Conservation (phyloP, 2,329 filamentous ascomycete species). For the Beauveria varroae region DNA sequence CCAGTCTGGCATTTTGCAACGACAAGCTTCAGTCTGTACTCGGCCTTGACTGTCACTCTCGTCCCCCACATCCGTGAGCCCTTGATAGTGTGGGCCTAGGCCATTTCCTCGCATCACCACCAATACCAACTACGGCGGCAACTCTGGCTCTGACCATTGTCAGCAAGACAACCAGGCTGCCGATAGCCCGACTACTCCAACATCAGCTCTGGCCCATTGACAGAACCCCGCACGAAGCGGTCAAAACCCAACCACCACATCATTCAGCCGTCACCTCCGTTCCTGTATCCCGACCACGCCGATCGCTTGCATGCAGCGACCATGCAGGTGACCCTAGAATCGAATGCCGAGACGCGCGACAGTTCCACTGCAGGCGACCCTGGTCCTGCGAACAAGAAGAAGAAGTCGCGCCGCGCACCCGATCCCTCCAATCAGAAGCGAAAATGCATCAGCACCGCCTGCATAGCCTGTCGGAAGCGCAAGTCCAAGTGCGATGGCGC, state of each 20-base stretch:
- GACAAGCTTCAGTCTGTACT: neutral
- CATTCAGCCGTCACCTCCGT: neutral
- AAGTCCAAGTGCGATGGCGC: constrained; percentile 92
- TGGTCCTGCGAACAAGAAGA: constrained; percentile 27
- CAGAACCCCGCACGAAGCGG: neutral
- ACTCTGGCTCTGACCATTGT: neutral
- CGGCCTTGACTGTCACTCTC: neutral
- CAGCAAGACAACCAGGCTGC: neutral
- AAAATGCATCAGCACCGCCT: constrained; percentile 77
- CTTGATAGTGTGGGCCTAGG: neutral
- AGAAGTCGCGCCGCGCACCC: constrained; percentile 42
- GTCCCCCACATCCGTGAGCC: neutral
- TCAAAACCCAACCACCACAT: neutral
- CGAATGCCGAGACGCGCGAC: neutral
- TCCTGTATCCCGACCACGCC: neutral
- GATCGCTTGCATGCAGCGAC: constrained; percentile 7
- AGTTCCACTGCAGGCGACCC: neutral
- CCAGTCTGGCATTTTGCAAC: neutral
- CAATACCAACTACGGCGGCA: neutral
- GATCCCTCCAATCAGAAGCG: constrained; percentile 53
- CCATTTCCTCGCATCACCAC: neutral
- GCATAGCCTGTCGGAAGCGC: constrained; percentile 68
- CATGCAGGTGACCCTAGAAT: constrained; percentile 3
- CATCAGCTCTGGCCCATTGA: neutral
- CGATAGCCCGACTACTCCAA: neutral